Conservation (phyloP, 225 moss, liverwort and hornwort species). For the Ulota crispa region DNA sequence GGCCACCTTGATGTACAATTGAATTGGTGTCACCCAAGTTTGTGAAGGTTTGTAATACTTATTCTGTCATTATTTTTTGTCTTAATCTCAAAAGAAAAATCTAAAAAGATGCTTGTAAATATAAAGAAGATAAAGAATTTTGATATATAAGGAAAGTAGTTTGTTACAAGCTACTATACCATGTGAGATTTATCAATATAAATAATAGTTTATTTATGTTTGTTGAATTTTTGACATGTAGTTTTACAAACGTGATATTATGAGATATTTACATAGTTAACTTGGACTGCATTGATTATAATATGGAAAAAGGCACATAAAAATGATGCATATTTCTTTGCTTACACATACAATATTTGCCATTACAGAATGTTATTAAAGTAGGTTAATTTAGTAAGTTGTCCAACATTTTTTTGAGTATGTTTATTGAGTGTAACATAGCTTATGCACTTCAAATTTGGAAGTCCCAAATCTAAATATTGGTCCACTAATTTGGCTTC, state of each 20-base stretch:
- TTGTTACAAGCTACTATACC: not conserved
- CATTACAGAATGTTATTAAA: not conserved
- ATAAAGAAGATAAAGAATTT: not conserved
- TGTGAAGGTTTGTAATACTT: not conserved
- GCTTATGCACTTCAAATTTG: conserved; percentile 75
- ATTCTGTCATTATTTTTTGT: not conserved
- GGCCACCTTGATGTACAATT: conserved; percentile 86
- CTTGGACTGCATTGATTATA: not conserved
- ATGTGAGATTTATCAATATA: not conserved
- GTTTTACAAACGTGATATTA: not conserved
- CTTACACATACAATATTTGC: not conserved
- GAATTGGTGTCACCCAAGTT: conserved; percentile 85
- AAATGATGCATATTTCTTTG: too few species aligned
- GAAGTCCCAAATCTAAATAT: too few species aligned
- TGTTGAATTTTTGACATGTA: not conserved
- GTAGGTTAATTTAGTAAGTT: not conserved
- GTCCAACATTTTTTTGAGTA: not conserved
- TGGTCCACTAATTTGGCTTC: too few species aligned
- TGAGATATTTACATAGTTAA: not conserved
- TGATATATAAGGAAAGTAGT: not conserved
- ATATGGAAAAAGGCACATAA: too few species aligned
- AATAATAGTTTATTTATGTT: not conserved
- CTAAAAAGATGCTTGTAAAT: not conserved
- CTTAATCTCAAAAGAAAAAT: too few species aligned
- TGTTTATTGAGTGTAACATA: conserved; percentile 70